Conservation (phyloP, 768 basidiomycete genomes). For the Lactifluus piperatus region DNA sequence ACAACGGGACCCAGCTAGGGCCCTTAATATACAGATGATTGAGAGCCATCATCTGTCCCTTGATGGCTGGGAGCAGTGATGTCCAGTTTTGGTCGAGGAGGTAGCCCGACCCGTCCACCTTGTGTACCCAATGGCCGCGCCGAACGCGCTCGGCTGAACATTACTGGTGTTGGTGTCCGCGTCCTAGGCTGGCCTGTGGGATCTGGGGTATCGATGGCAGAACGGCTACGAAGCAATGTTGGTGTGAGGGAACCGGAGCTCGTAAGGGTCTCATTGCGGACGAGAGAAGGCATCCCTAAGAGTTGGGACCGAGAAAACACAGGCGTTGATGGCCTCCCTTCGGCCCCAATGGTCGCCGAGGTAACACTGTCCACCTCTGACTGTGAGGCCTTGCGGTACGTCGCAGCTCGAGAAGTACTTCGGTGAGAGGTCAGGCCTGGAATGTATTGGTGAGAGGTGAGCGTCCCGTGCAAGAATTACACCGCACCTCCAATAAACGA, state of each 20-base stretch:
- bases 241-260: not conserved
- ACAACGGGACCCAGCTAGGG: not conserved
- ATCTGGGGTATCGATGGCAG: not conserved
- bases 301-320: conserved; percentile 1
- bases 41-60: not conserved
- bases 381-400: not conserved
- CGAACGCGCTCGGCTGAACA: not conserved
- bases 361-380: conserved; percentile 4
- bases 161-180: not conserved
- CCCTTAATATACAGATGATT: not conserved
- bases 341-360: conserved; percentile 11
- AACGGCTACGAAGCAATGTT: not conserved
- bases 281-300: not conserved
- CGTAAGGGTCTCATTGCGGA: not conserved
- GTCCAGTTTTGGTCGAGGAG: conserved; percentile 21
- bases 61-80: not conserved
- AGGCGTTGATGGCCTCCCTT: conserved; percentile 9
- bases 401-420: not conserved
- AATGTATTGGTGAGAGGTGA: not conserved
- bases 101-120: conserved; percentile 18
- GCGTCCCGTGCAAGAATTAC: not conserved
- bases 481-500: conserved; percentile 54
- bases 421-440: conserved; percentile 30
- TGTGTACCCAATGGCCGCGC: not conserved
- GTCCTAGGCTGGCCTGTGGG: not conserved